A percentile compares a stretch with the other conserved stretches of the same genome.
phyloP scores from a whole-genome alignment of 225 moss, liverwort and hornwort genomes.

The Neckera pumila region DNA sequence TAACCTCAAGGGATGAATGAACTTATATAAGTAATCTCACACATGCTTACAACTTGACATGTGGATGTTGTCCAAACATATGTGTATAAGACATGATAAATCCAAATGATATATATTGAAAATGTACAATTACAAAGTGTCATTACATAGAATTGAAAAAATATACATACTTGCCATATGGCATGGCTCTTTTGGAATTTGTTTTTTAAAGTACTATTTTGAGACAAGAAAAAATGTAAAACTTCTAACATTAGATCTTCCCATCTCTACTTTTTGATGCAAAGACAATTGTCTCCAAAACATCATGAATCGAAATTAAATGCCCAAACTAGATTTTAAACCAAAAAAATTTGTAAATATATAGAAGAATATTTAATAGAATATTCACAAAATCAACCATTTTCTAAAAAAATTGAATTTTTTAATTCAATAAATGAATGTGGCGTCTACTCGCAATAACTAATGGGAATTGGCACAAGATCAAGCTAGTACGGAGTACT shows the following conservation, averaged over 20 bases:
- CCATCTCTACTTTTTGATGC: background rate
- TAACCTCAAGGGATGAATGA: background rate
- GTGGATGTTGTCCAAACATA: background rate
- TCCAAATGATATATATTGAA: background rate
- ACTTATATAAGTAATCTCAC: background rate
- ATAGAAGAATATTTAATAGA: too few relatives aligned
- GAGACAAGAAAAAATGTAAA: background rate
- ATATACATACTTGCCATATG: background rate
- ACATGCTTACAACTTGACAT: background rate
- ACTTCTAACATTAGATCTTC: background rate
- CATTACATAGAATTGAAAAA: background rate
- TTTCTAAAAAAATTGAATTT: too few relatives aligned
- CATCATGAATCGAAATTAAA: background rate
- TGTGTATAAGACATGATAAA: background rate
- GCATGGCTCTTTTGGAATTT: too few relatives aligned
- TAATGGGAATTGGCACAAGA: background rate
- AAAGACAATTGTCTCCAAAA: background rate
- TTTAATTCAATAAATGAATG: background rate
- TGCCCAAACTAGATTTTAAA: background rate
- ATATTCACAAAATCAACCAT: background rate
- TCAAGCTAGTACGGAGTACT: too few relatives aligned
- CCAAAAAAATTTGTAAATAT: too few relatives aligned
- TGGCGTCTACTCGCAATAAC: accelerated
- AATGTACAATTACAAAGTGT: background rate
- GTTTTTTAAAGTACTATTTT: background rate